Conservation (phyloP, 768 basidiomycete species). For the Tubosaeta sp. region DNA sequence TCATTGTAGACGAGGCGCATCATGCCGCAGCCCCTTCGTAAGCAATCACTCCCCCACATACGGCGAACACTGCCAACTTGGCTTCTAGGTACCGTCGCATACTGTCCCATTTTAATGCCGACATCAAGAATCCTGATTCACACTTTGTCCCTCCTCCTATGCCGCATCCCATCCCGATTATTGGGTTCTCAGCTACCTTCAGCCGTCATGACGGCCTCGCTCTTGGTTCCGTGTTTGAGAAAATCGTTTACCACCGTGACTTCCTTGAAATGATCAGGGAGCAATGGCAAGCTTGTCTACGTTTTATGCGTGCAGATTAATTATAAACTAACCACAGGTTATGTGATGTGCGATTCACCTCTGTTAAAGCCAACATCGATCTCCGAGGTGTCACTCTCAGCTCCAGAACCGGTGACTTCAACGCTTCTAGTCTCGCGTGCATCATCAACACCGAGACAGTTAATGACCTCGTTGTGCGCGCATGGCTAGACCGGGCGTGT, state of each 20-base stretch:
- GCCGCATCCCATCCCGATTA: slow-evolving; percentile 63
- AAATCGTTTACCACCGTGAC: slow-evolving; percentile 89
- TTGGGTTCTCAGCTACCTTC: slow-evolving; percentile 96
- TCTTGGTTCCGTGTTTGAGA: slow-evolving; percentile 82
- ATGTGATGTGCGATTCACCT: slow-evolving; percentile 81
- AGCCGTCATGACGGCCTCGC: slow-evolving; percentile 88
- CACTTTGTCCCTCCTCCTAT: slow-evolving; percentile 34
- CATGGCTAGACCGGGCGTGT: slow-evolving; percentile 88
- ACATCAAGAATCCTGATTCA: slow-evolving; percentile 53
- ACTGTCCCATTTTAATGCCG: slow-evolving; percentile 74
- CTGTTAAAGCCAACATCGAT: slow-evolving; percentile 71
- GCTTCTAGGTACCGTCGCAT: slow-evolving; percentile 68
- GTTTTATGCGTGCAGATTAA: not conserved
- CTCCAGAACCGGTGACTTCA: slow-evolving; percentile 74
- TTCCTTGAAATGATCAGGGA: slow-evolving; percentile 92
- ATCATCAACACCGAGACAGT: slow-evolving; percentile 78
- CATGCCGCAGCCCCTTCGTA: slow-evolving; percentile 92
- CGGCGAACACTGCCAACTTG: slow-evolving; percentile 2
- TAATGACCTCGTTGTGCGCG: slow-evolving; percentile 72
- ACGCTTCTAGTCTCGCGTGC: slow-evolving; percentile 67
- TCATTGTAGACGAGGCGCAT: slow-evolving; percentile 92
- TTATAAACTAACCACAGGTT: slow-evolving; percentile 48
- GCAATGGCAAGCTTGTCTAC: slow-evolving; percentile 55
- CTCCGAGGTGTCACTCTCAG: slow-evolving; percentile 65
- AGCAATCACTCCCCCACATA: not conserved